Evolutionary conservation across 2,329 filamentous ascomycete species (phyloP).

Genomic region (Pseudopithomyces chartarum): DNA sequence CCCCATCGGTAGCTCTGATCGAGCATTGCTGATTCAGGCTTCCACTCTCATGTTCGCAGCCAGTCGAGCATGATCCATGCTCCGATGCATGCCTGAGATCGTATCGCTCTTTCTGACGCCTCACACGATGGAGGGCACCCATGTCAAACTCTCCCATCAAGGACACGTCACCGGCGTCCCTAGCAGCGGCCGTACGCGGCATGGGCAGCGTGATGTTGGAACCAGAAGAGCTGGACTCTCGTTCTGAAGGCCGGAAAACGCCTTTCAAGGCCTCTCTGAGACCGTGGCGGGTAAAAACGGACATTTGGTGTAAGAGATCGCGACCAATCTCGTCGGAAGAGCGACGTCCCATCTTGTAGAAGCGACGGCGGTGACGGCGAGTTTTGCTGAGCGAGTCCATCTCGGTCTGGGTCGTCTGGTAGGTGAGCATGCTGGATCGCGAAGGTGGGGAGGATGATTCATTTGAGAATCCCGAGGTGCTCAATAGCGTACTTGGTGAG

Average conservation of each 20-base stretch:
- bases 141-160: conserved; percentile 32
- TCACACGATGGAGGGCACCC: conserved; percentile 29
- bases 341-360: conserved; percentile 35
- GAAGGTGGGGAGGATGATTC: conserved; percentile 21
- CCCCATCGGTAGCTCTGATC: neutral
- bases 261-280: conserved; percentile 35
- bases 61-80: neutral
- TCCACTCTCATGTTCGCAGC: conserved; percentile 19
- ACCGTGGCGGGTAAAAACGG: conserved; percentile 27
- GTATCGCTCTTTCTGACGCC: conserved; percentile 30
- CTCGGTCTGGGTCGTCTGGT: conserved; percentile 39
- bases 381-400: conserved; percentile 27
- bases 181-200: conserved; percentile 29
- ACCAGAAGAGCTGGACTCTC: conserved; percentile 37
- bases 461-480: conserved; percentile 14
- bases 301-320: conserved; percentile 20
- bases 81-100: conserved; percentile 22
- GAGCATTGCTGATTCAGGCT: neutral
- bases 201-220: conserved; percentile 42
- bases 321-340: conserved; percentile 26
- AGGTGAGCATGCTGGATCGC: conserved; percentile 30
- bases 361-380: conserved; percentile 28
- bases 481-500: conserved; percentile 13
- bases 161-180: conserved; percentile 13
- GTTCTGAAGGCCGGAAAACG: conserved; percentile 28